Percentiles rank a stretch among this genome's conserved stretches.
Evolutionary conservation across 352 stramenopile genomes (phyloP).

Genomic region (Globisporangium uncinulatum): DNA sequence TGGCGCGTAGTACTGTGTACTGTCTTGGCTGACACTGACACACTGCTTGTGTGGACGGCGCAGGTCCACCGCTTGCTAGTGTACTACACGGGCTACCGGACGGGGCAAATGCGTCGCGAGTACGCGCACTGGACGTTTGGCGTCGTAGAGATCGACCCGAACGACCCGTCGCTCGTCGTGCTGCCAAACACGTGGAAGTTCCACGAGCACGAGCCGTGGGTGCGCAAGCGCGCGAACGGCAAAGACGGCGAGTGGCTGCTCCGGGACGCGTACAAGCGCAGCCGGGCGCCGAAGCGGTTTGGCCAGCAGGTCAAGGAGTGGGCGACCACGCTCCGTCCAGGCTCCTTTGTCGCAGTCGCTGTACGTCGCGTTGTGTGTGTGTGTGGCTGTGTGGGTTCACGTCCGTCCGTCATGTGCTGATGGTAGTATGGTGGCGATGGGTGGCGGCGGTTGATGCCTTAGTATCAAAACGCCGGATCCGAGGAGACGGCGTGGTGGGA

Average conservation of each 20-base stretch:
- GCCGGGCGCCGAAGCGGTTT: slow-evolving; percentile 44
- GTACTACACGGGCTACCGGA: slow-evolving; percentile 83
- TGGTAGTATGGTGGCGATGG: too few species aligned
- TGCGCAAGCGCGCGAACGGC: slow-evolving; percentile 46
- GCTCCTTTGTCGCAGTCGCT: slow-evolving; percentile 51
- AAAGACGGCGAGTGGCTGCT: slow-evolving; percentile 75
- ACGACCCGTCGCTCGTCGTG: slow-evolving; percentile 48
- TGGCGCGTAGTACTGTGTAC: too few species aligned
- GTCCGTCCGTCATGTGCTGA: neutral
- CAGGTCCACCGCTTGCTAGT: slow-evolving; percentile 73
- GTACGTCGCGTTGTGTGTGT: slow-evolving; percentile 27
- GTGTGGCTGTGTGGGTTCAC: slow-evolving; percentile 1
- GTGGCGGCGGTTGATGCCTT: slow-evolving; percentile 1
- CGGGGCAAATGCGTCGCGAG: slow-evolving; percentile 50
- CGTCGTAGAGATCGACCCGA: slow-evolving; percentile 66
- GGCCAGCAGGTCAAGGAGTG: slow-evolving; percentile 51
- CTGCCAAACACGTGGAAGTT: slow-evolving; percentile 79
- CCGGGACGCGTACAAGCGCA: slow-evolving; percentile 36
- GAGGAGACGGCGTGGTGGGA: slow-evolving; percentile 71
- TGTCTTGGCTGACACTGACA: neutral
- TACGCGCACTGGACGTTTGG: slow-evolving; percentile 72
- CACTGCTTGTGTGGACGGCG: neutral
- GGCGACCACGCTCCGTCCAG: slow-evolving; percentile 40
- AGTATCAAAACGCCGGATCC: slow-evolving; percentile 73
- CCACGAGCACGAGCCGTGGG: slow-evolving; percentile 57